These are phyloP conservation scores for Ogataea thermomethanolica DNA, from an alignment of 805 yeast genomes.

Conservation along the genomic window DNA sequence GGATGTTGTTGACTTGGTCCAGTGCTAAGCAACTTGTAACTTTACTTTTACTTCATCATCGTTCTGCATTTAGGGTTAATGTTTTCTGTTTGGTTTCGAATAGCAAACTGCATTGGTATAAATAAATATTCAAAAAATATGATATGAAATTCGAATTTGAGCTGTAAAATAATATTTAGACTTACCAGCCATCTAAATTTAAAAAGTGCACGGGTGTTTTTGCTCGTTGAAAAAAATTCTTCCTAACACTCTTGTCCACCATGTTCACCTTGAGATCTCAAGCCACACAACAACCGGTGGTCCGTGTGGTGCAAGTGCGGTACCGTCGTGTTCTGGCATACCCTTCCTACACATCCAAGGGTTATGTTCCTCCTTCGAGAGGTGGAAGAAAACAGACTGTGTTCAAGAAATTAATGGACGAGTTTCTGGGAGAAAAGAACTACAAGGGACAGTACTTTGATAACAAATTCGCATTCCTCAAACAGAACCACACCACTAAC, in stretches of 20 bases:
- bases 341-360: conserved; percentile 47
- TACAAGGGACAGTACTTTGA: conserved; percentile 75
- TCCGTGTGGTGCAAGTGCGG: conserved; percentile 39
- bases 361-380: conserved; percentile 36
- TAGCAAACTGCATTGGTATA: conserved; percentile 10
- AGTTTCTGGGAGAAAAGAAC: conserved; percentile 80
- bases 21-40: conserved; percentile 24
- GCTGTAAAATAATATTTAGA: neutral
- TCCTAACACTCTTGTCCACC: neutral
- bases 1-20: conserved; percentile 42
- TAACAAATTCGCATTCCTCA: conserved; percentile 71
- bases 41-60: conserved; percentile 16
- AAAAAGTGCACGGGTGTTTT: conserved; percentile 5
- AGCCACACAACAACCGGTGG: conserved; percentile 1
- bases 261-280: conserved; percentile 5
- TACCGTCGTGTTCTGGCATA: conserved; percentile 53
- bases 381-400: conserved; percentile 42
- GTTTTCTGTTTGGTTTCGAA: conserved; percentile 17
- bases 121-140: conserved; percentile 2
- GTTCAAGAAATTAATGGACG: conserved; percentile 60
- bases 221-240: conserved; percentile 9
- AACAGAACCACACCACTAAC: conserved; percentile 66
- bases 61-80: conserved; percentile 13
- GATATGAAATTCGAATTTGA: neutral
- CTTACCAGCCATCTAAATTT: neutral